Evolutionary conservation across 1,284 basidiomycete species (phyloP).

Genomic region (Uromyces viciae-fabae): DNA sequence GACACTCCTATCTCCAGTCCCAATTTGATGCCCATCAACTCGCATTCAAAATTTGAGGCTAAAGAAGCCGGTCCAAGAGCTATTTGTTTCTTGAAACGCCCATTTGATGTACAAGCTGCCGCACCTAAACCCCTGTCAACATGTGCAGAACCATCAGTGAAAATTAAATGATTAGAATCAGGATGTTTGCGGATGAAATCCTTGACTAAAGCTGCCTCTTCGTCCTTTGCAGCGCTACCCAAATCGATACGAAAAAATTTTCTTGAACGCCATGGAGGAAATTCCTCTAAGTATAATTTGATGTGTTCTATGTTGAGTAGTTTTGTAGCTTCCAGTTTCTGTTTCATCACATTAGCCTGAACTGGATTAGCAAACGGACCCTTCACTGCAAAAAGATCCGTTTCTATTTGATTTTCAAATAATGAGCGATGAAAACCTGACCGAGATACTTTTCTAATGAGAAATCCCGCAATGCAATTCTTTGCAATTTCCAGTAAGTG

Average conservation of each 20-base stretch:
- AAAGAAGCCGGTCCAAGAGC: background rate
- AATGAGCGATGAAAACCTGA: too few relatives aligned
- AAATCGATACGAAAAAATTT: too few relatives aligned
- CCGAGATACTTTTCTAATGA: background rate
- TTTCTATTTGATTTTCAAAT: too few relatives aligned
- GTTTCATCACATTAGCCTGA: too few relatives aligned
- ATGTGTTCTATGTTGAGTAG: too few relatives aligned
- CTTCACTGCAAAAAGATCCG: too few relatives aligned
- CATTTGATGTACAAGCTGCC: background rate
- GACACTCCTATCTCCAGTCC: background rate
- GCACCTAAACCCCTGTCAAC: background rate
- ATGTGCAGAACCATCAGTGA: background rate
- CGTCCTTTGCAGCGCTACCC: too few relatives aligned
- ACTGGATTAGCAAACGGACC: too few relatives aligned
- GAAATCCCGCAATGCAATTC: background rate
- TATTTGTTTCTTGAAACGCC: background rate
- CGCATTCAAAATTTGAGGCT: slow-evolving; percentile 2
- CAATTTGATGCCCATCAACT: background rate
- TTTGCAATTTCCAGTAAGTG: background rate
- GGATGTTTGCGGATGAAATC: background rate
- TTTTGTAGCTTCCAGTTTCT: too few relatives aligned
- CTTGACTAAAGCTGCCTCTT: background rate
- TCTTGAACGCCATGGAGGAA: too few relatives aligned
- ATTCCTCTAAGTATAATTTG: too few relatives aligned
- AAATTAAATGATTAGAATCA: background rate